Base-by-base conservation (phyloP, 495 filamentous ascomycete genomes). In the Hypoxylon subgilvum region DNA sequence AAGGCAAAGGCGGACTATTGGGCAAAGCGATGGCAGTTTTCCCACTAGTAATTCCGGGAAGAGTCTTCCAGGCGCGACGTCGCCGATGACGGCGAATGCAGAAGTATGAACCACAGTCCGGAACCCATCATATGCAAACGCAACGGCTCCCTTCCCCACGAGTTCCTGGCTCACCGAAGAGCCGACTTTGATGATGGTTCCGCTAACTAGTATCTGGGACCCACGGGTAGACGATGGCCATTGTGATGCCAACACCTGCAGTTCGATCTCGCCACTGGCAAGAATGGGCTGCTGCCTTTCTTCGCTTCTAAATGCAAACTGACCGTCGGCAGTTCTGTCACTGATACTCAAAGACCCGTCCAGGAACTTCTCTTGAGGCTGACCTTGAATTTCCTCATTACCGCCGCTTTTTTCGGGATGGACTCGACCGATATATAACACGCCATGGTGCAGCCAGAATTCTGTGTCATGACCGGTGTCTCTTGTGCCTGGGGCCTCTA, bases 361-460 rank as follows among this genome's bases (percentile, higher is more conserved):
- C 4, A 66, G 28, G 6, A 41, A 18, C 3, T 53, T 27, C 16
- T 41, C 41, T 34, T 52, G 39, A 41, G 31, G 25, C 14, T 57
- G 39, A 10, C 13, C 31, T 17, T 42, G 39, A 1, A 3, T 43
- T 12, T 39, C 6, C n/a, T 30, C 42, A 13, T 27, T 17, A 22
- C 53, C 56, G 8, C 52, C 21, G 18, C 9, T 23, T 6, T 46
- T 32, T 18, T 53, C 43, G 0, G 51, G 25, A 2, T 52, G 40
- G 25, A 69, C 45, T n/a, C 67, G 60, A 19, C 36, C 36, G 18
- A 49, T 55, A 12, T 52, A 42, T 3, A 67, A 13, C 27, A 55
- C 51, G 21, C 60, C 67, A 5, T 32, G 28, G 23, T 65, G 64
- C 23, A 69, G 36, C 67, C 67, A 69, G 34, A 60, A 67, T 19